phyloP scores from a whole-genome alignment of 805 yeast genomes.

The Lachancea kluyveri region DNA sequence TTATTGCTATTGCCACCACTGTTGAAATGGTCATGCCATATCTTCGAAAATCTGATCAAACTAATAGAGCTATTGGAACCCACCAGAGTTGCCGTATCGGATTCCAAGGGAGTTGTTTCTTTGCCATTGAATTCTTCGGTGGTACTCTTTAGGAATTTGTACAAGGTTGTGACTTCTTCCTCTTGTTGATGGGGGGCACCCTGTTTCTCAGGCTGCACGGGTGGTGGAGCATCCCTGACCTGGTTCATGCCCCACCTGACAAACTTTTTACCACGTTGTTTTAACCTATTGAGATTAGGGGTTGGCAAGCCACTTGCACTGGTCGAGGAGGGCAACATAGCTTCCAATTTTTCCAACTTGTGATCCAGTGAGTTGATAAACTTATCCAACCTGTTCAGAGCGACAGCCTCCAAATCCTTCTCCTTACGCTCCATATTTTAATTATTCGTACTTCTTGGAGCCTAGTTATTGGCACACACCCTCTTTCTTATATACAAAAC shows the following conservation, averaged over 20 bases:
- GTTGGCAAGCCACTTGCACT: not conserved
- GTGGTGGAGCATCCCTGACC: slow-evolving; percentile 3
- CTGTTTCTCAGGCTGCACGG: slow-evolving; percentile 1
- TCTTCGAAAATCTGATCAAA: slow-evolving; percentile 5
- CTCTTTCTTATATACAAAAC: no score
- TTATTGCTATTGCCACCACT: no score
- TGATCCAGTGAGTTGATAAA: slow-evolving; percentile 6
- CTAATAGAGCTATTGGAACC: slow-evolving; percentile 1
- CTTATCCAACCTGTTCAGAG: slow-evolving; percentile 7
- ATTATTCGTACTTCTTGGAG: no score
- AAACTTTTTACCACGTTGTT: slow-evolving; percentile 8
- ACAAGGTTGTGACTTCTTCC: slow-evolving; percentile 4
- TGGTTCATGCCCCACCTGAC: slow-evolving; percentile 7
- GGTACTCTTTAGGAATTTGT: slow-evolving; percentile 7
- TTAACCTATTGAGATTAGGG: slow-evolving; percentile 7
- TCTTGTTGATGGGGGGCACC: not conserved
- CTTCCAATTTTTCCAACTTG: slow-evolving; percentile 4
- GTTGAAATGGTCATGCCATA: slow-evolving; percentile 7
- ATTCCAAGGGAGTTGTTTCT: slow-evolving; percentile 2
- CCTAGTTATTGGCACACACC: no score
- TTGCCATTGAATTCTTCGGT: slow-evolving; percentile 5
- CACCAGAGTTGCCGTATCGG: slow-evolving; percentile 6
- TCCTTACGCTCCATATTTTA: no score
- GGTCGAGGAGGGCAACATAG: slow-evolving; percentile 4
- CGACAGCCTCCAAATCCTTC: slow-evolving; percentile 3